Base-by-base conservation (phyloP, 768 basidiomycete genomes). In the Naganishia onofrii region DNA sequence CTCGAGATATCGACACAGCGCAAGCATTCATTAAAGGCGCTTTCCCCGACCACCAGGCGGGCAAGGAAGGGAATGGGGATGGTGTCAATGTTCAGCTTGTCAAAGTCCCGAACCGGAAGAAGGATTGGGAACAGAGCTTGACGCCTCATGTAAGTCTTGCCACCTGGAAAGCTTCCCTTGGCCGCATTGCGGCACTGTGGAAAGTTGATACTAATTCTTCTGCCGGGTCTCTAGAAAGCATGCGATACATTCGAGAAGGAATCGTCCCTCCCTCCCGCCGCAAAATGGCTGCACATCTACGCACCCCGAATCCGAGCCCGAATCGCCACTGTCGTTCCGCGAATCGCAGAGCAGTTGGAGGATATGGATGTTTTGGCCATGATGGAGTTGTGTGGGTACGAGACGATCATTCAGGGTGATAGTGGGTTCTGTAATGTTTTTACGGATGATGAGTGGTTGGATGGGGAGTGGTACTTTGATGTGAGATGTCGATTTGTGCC, bases 361-460 rank as follows among this genome's bases (percentile, higher is more conserved):
- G 76, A 80, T 63, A 74, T 76, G 71, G 82, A 82, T 72, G 73
- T 82, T 32, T 74, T 82, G 36, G 81, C 76, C 26, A 82, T 82
- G 82, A 76, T 77, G 68, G 81, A 80, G 80, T 74, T 81, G 10
- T 78, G 80, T 67, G 80, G 81, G 5, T 82, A 82, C 75, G 81
- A 82, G 67, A 76, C 80, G 15, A 82, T 81, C 71, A 74, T 74
- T 36, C 66, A 68, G 23, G 80, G 80, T 10, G 65, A 70, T 19
- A 79, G 77, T 2, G 71, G 72, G 15, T 82, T 82, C 74, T 82
- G 82, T 71, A 67, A 74, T 32, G 68, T 82, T 3, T 82, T 82
- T 72, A 81, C 80, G 55, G 79, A 81, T 57, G 75, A 78, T 0
- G 81, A 82, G 72, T 80, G 79, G 76, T 69, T 70, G 42, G 79